Evolutionary conservation across 139 green algal species (phyloP).

Genomic region (Deuterostichococcus epilithicus): DNA sequence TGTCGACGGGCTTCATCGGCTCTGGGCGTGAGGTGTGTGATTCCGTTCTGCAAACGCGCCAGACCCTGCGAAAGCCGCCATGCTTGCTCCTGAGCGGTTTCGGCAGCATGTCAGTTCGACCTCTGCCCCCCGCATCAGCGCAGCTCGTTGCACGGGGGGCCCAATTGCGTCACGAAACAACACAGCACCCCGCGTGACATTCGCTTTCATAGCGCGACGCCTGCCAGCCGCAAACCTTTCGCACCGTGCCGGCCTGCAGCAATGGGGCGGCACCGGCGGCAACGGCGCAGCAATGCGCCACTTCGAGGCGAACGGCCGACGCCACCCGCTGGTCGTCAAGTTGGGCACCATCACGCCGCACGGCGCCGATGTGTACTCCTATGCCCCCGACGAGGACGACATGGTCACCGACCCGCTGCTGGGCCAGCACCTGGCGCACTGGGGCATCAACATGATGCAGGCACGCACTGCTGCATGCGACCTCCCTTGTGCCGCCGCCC

Average conservation of each 20-base stretch:
- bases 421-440: conserved; percentile 86
- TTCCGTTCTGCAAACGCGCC: background rate
- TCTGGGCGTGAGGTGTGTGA: conserved; percentile 71
- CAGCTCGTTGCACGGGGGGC: too few species aligned
- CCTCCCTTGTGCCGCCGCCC: too few species aligned
- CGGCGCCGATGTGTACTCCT: conserved; percentile 88
- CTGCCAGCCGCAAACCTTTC: too few species aligned
- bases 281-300: conserved; percentile 89
- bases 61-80: background rate
- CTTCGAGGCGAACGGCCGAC: conserved; percentile 78
- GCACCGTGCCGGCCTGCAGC: conserved; percentile 29
- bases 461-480: too few species aligned
- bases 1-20: conserved; percentile 91
- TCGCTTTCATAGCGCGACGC: too few species aligned
- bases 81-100: too few species aligned
- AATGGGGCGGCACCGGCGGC: conserved; percentile 84
- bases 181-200: too few species aligned
- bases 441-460: conserved; percentile 97
- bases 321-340: conserved; percentile 96
- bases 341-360: conserved; percentile 94
- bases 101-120: too few species aligned
- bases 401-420: conserved; percentile 90
- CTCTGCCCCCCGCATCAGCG: too few species aligned
- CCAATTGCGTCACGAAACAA: too few species aligned
- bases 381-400: conserved; percentile 90